Evolutionary conservation across 2,329 filamentous ascomycete species (phyloP), one percentile per base, ranked within the genome.

Genomic region (Hansfordia pulvinata): DNA sequence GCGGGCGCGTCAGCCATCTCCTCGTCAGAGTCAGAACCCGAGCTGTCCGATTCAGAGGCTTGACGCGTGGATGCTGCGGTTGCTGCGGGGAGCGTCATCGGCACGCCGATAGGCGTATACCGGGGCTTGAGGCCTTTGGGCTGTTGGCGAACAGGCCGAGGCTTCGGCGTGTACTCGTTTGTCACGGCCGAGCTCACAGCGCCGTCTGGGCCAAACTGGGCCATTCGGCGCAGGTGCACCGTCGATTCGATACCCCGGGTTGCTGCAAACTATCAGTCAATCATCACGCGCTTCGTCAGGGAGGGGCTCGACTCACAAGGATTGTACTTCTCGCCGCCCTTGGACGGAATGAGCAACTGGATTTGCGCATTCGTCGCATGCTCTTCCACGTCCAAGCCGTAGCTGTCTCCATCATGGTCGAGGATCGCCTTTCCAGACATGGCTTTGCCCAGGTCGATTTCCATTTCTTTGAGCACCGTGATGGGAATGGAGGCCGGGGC

Each of bases 401-500:
- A 85, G 27, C 73, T 61, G 25, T 69, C 59, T 4, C 69, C 75
- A 15, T 72, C 62, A 43, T 82, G 64, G 8, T 60, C 64, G n/a
- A 83, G 52, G 10, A 80, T 51, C 4, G 64, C 39, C 19, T 66
- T 57, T 10, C 62, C 62, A 2, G 59, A 53, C 32, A 62, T 53
- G 2, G 64, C 61, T 27, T 65, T 60, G 30, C 71, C 64, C 39
- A 70, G 45, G 8, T 63, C 62, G 21, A 82, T 64, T 19, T 74
- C 64, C 33, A 83, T 56, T 35, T 75, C 63, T 43, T 73, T 67
- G 24, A 85, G 54, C 2, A 76, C 61, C 8, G 68, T 70, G 30
- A 85, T 63, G n/a, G 78, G 71, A 3, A 84, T 55, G 8, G 69
- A 70, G 5, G 72, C 66, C 3, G 80, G 80, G 4, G 76, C 74